Percentiles rank a stretch among this genome's conserved stretches.
phyloP scores from a whole-genome alignment of 2,329 filamentous ascomycete genomes.

The Cladosporium sp. region DNA sequence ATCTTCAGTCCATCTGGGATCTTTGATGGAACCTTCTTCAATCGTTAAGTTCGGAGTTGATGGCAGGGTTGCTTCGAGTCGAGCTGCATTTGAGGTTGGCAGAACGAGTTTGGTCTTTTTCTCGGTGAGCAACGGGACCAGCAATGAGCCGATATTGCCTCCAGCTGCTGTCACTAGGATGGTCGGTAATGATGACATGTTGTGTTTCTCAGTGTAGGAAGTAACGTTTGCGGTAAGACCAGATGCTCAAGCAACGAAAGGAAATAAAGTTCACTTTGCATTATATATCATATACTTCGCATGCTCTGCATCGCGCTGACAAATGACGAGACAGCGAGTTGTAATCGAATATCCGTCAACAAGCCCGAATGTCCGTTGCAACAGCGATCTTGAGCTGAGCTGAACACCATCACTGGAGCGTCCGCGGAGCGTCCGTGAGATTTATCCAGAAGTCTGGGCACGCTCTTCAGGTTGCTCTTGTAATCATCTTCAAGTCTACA shows the following conservation, averaged over 20 bases:
- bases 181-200: not conserved
- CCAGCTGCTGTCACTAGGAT: slow-evolving; percentile 16
- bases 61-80: not conserved
- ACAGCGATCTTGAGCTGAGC: not conserved
- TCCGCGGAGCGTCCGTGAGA: not conserved
- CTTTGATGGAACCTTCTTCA: slow-evolving; percentile 16
- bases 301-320: not conserved
- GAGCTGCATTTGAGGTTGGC: slow-evolving; percentile 15
- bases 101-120: slow-evolving; percentile 15
- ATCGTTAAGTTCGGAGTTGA: slow-evolving; percentile 11
- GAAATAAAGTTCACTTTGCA: too few relatives aligned
- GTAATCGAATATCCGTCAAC: too few relatives aligned
- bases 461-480: not conserved
- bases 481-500: not conserved
- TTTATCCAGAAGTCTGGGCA: not conserved
- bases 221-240: not conserved
- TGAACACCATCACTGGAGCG: not conserved
- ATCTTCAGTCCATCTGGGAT: slow-evolving; percentile 15
- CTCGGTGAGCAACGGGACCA: slow-evolving; percentile 12
- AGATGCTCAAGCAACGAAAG: too few relatives aligned
- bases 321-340: not conserved
- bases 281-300: not conserved
- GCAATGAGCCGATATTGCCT: slow-evolving; percentile 15
- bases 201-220: too few relatives aligned
- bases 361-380: too few relatives aligned